A percentile compares a stretch with the other conserved stretches of the same genome.
These are phyloP conservation scores for Lactarius indigo DNA, from an alignment of 768 basidiomycete species.

Conservation along the genomic window DNA sequence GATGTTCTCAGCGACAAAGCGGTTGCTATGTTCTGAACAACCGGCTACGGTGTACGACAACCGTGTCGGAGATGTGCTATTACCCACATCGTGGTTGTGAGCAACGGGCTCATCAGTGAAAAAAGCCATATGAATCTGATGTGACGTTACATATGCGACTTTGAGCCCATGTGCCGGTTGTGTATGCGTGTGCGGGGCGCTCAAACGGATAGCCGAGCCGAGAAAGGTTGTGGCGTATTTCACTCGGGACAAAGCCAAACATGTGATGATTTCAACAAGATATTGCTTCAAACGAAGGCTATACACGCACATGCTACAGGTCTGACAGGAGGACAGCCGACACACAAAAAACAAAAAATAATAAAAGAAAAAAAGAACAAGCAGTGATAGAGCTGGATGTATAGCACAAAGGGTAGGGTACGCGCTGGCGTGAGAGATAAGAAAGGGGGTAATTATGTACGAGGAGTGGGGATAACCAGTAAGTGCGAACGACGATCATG, in stretches of 20 bases:
- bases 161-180: background rate
- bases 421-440: slow-evolving; percentile 8
- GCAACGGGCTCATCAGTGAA: background rate
- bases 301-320: slow-evolving; percentile 46
- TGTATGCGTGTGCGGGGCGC: background rate
- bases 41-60: slow-evolving; percentile 40
- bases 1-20: slow-evolving; percentile 68
- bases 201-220: background rate
- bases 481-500: slow-evolving; percentile 27
- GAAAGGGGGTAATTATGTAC: slow-evolving; percentile 20
- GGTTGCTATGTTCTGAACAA: slow-evolving; percentile 68
- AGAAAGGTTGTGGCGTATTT: background rate
- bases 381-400: slow-evolving; percentile 25
- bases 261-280: slow-evolving; percentile 24
- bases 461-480: slow-evolving; percentile 14
- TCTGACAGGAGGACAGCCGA: slow-evolving; percentile 28
- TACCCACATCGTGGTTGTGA: background rate
- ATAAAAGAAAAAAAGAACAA: slow-evolving; percentile 18
- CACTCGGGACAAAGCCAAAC: background rate
- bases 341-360: slow-evolving; percentile 22
- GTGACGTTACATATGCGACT: background rate
- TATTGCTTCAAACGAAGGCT: slow-evolving; percentile 33
- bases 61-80: slow-evolving; percentile 3
- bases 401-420: slow-evolving; percentile 15
- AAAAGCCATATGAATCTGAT: background rate